Evolutionary conservation across 2,329 filamentous ascomycete genomes (phyloP), one percentile per base, ranked within the genome.

Genomic region (Plenodomus tracheiphilus): DNA sequence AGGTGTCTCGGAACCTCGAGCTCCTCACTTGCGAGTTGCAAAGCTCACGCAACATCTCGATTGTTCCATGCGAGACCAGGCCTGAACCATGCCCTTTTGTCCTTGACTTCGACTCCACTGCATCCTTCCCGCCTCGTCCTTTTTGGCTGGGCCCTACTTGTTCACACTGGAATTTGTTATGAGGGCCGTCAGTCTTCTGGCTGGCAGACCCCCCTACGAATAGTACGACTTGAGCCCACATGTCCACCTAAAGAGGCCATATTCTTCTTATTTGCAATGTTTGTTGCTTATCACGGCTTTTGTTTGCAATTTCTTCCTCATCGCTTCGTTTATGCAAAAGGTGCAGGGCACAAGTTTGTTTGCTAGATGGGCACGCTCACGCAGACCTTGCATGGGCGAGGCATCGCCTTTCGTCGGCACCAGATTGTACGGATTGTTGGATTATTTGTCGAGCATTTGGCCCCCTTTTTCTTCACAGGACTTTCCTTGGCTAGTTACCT

Each of bases 351-450:
- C 68, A 53, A 61, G 60, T 53, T 59, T 69, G 59, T 62, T 71
- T 70, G 63, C 58, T 70, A 71, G 67, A 71, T 52, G 59, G 54
- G 63, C 61, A 64, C 60, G 67, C 69, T 72, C 67, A 68, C 68
- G 67, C 68, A 68, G 60, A 60, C 56, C 55, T 59, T 54, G 54
- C 58, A 66, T 62, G 61, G 55, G 59, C 62, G 59, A 52, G 56
- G 56, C 47, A 41, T 46, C 41, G 49, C 51, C 43, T 54, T 57
- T 59, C 51, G 28, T 56, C 51, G 70, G 51, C 47, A 52, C 43
- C 42, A 53, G 51, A 62, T 58, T 51, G 55, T 58, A 52, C 19
- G 38, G 28, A 32, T 32, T 32, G 28, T 32, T 32, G 28, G 28
- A 32, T 32, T 10, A 6, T 15, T 32, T 11, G 4, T 32, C 11